A percentile compares a stretch with the other conserved stretches of the same genome.
These are phyloP conservation scores for Colletotrichum lini DNA, from an alignment of 2,329 filamentous ascomycete species.

Conservation along the genomic window DNA sequence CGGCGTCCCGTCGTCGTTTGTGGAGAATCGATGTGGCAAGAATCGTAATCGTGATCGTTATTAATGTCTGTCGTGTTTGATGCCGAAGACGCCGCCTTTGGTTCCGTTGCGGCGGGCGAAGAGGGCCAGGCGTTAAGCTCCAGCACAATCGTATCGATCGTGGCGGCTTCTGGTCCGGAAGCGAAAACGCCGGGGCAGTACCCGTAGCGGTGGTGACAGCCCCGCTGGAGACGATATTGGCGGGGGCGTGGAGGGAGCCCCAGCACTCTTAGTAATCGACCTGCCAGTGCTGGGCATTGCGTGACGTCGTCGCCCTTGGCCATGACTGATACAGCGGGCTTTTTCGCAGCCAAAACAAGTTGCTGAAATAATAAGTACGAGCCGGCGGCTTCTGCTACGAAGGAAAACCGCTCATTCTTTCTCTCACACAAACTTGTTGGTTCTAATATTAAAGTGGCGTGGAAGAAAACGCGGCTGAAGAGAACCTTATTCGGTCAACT, in stretches of 20 bases:
- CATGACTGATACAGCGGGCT: slow-evolving; percentile 30
- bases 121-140: slow-evolving; percentile 36
- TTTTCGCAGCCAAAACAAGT: background rate
- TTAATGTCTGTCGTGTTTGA: slow-evolving; percentile 1
- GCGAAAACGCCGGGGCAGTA: slow-evolving; percentile 18
- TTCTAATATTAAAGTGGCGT: background rate
- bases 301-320: slow-evolving; percentile 31
- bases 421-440: background rate
- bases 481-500: background rate
- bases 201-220: background rate
- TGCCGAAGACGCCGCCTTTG: slow-evolving; percentile 4
- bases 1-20: background rate
- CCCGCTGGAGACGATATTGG: slow-evolving; percentile 30
- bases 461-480: background rate
- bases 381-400: background rate
- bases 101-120: slow-evolving; percentile 17
- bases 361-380: too few species aligned
- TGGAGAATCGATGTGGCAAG: slow-evolving; percentile 9
- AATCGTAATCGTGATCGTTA: background rate
- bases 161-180: slow-evolving; percentile 21
- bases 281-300: slow-evolving; percentile 37
- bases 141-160: slow-evolving; percentile 24
- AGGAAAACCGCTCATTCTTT: background rate
- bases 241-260: slow-evolving; percentile 28
- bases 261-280: slow-evolving; percentile 55